Percentiles rank a stretch among this genome's conserved stretches.
Conservation (phyloP, 176 grass and related monocot species). For the Carex pumila region DNA sequence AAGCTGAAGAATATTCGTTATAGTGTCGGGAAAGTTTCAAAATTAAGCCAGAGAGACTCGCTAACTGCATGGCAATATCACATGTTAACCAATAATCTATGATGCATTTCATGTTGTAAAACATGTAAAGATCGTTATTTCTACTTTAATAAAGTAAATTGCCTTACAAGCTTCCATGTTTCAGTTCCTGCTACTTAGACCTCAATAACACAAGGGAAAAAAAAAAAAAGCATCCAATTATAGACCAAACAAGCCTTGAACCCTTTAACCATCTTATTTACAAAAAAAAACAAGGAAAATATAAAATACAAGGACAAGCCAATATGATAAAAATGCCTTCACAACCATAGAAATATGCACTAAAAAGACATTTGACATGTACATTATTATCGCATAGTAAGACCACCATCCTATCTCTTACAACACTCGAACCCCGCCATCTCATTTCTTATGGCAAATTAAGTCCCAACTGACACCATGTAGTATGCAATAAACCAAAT, state of each 20-base stretch:
- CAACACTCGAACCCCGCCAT: not conserved
- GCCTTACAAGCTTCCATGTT: not conserved
- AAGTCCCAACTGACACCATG: not conserved
- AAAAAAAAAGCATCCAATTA: not conserved
- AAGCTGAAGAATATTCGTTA: not conserved
- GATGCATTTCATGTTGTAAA: not conserved
- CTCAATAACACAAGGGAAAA: not conserved
- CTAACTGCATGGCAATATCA: not conserved
- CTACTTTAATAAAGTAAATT: not conserved
- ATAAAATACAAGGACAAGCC: not conserved
- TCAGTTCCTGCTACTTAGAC: not conserved
- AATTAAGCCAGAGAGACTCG: not conserved
- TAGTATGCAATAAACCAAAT: not conserved
- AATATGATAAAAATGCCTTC: not conserved
- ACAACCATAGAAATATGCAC: constrained; percentile 3
- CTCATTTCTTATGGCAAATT: not conserved
- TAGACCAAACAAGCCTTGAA: not conserved
- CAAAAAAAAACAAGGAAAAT: not conserved
- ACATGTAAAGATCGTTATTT: not conserved
- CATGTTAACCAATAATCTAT: not conserved
- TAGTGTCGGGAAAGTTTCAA: not conserved
- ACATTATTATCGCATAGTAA: not conserved
- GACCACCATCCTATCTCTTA: not conserved
- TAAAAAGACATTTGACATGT: not conserved
- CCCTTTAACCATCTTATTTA: not conserved